Evolutionary conservation across 2,329 filamentous ascomycete species (phyloP).

Genomic region (Trichophyton schoenleinii): DNA sequence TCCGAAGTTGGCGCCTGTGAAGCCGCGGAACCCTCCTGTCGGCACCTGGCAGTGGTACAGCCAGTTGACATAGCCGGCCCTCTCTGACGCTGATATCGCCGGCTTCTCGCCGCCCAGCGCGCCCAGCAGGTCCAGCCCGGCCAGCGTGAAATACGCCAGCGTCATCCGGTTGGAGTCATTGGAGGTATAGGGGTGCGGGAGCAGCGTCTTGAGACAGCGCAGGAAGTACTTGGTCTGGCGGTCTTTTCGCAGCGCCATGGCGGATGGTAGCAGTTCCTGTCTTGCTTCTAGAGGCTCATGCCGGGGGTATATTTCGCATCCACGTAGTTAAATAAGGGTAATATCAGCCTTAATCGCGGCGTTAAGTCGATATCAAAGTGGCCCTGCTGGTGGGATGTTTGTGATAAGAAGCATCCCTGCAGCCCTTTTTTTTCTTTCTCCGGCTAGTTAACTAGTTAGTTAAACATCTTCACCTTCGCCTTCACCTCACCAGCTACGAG

Average conservation of each 20-base stretch:
- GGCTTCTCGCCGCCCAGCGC: slow-evolving; percentile 38
- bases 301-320: not conserved
- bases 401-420: not conserved
- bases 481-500: not conserved
- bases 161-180: slow-evolving; percentile 87
- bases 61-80: slow-evolving; percentile 44
- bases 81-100: slow-evolving; percentile 40
- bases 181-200: slow-evolving; percentile 72
- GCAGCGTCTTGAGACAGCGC: slow-evolving; percentile 66
- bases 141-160: slow-evolving; percentile 78
- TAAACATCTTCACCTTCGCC: not conserved
- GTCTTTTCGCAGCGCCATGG: slow-evolving; percentile 28
- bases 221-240: slow-evolving; percentile 86
- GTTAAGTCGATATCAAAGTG: not conserved
- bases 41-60: slow-evolving; percentile 74
- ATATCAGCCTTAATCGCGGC: not conserved
- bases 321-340: not conserved
- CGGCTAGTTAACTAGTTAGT: no score
- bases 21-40: slow-evolving; percentile 73
- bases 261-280: not conserved
- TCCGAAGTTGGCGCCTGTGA: slow-evolving; percentile 53
- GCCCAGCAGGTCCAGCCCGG: slow-evolving; percentile 69
- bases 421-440: not conserved
- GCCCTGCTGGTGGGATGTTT: not conserved
- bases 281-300: not conserved